Base-by-base conservation (phyloP, 257 asterid genomes). In the Cordia subcordata region DNA sequence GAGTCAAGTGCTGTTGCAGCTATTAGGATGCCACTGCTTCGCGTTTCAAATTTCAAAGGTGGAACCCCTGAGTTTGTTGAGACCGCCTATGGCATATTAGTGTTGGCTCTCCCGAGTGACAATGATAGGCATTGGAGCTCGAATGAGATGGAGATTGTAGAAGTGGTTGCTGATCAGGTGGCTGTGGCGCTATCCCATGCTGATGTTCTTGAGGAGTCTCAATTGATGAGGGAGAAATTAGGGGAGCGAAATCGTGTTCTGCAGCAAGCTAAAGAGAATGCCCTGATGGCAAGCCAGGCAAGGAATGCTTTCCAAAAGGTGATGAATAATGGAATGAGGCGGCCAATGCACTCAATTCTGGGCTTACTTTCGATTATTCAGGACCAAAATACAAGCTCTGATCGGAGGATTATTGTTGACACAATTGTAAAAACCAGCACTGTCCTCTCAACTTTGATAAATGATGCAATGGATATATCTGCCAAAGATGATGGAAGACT, bases 121-220 rank as follows among this genome's bases (percentile, higher is more conserved):
- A 60, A 57, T 19, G 69, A 20, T 20, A 39, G 65, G 16, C 49
- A 11, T 38, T 69, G 69, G 74, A 63, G 65, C 61, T 40, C 23
- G 62, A 55, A 63, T 32, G 74, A 62, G 59, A 55, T 63, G 74
- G 65, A 69, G 55, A 69, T 69, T 38, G 74, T 69, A 14, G 74
- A 63, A 63, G 74, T 69, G 21, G 74, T 69, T 50, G 74, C 74
- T 49, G 74, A 69, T 69, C 74, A 69, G 55, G 74, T 69, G 61
- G 74, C 74, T 5, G 68, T 69, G 60, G 74, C 74, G 11, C 51
- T 69, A 22, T 69, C 74, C 19, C 74, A 69, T 53, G 74, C 74
- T 18, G 40, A 69, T 14, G 74, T 69, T 14, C 74, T 69, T 51
- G 74, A 69, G 54, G 74, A 69, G 50, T 69, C 74, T 33, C 63